Evolutionary conservation across 2,329 filamentous ascomycete species (phyloP), one percentile per base, ranked within the genome.

Genomic region (Penicillium sp.): DNA sequence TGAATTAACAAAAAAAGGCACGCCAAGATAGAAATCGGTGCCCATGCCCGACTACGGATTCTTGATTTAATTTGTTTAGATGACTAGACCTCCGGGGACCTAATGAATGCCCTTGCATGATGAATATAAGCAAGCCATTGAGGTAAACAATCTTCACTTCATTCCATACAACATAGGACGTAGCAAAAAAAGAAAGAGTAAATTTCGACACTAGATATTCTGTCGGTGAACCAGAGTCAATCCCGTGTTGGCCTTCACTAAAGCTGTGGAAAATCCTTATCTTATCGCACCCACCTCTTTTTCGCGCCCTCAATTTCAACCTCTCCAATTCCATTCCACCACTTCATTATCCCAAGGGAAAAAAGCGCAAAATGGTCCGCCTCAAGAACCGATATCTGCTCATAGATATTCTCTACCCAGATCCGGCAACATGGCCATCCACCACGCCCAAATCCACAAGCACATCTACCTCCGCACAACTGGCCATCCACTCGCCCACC

Each of bases 351-450:
- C 11, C 11, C n/a, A 33, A 24, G 33, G 3, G n/a, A n/a, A 48
- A 16, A 1, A 22, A 14, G 2, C n/a, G 39, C 65, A 77, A 44
- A 49, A 97, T 99, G 95, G 95, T 99, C 58, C 91, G 95, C 71
- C 86, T 98, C 65, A 99, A 99, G 77, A 90, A 96, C 76, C 88
- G 95, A 68, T 99, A 99, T 74, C 84, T 99, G 19, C 86, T 98
- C n/a, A 86, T 98, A 60, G 91, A 96, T 72, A 92, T 98, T 64
- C 82, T 98, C 47, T 97, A 97, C 69, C 91, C 93, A 0, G 82
- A 86, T 7, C 63, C 68, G 19, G 59, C 60, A n/a, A 65, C 70
- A 53, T 68, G 65, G 64, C 78, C 84, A 13, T 61, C 79, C 10
- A 61, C 69, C 10, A 29, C 56, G 58, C 56, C 52, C 52, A 53